Evolutionary conservation across 2,329 filamentous ascomycete species (phyloP).

Genomic region (Chaetothyriales sp.): DNA sequence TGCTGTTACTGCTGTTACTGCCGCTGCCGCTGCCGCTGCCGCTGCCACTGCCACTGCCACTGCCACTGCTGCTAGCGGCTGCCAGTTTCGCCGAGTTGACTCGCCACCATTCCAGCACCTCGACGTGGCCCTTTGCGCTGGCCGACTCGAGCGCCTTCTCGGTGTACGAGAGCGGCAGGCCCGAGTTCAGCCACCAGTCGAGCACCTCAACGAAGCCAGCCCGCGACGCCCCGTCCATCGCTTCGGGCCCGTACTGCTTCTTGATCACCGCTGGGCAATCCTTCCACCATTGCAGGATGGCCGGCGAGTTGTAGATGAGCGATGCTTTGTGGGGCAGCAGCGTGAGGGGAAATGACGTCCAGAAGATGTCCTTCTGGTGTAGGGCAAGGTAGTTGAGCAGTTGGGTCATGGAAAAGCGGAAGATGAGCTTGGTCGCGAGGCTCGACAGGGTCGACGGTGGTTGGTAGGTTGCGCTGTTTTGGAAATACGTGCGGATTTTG

Average conservation of each 20-base stretch:
- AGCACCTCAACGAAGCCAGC: conserved; percentile 74
- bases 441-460: conserved; percentile 50
- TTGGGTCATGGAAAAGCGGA: conserved; percentile 74
- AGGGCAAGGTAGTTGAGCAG: conserved; percentile 61
- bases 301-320: conserved; percentile 67
- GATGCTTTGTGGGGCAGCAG: conserved; percentile 81
- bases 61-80: not conserved
- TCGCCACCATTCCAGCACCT: conserved; percentile 89
- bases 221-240: conserved; percentile 74
- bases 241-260: conserved; percentile 74
- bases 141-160: conserved; percentile 80
- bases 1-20: conserved; percentile 34
- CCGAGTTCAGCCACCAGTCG: conserved; percentile 81
- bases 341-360: conserved; percentile 67
- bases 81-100: conserved; percentile 26
- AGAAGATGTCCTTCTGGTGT: conserved; percentile 61
- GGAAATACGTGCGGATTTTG: conserved; percentile 56
- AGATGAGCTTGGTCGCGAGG: conserved; percentile 72
- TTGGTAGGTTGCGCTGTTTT: conserved; percentile 56
- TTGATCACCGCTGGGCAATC: conserved; percentile 68
- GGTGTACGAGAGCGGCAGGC: conserved; percentile 69
- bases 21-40: conserved; percentile 28
- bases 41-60: not conserved
- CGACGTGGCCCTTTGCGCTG: conserved; percentile 68
- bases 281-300: conserved; percentile 85